Percentiles rank a stretch among this genome's conserved stretches.
These are phyloP conservation scores for Halenospora varia DNA, from an alignment of 495 filamentous ascomycete species.

Conservation along the genomic window DNA sequence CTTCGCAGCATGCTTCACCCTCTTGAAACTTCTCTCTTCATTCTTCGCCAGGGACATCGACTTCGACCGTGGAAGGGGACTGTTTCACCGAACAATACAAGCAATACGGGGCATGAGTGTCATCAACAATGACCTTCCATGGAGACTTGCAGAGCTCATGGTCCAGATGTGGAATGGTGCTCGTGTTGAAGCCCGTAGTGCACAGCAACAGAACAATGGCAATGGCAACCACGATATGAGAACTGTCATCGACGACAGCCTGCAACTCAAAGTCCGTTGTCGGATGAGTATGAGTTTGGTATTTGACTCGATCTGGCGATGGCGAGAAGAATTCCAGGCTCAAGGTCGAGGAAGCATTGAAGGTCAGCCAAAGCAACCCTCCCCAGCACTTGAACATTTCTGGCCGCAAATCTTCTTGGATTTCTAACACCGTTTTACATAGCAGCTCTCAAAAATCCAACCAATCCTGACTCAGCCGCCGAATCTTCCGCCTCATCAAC, in stretches of 20 bases:
- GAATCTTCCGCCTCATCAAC: constrained; percentile 68
- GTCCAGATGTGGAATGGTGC: constrained; percentile 88
- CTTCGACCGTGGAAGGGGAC: constrained; percentile 63
- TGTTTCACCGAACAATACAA: constrained; percentile 74
- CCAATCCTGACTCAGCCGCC: constrained; percentile 74
- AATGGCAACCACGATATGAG: constrained; percentile 26
- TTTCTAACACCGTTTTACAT: constrained; percentile 13
- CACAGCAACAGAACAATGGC: constrained; percentile 8
- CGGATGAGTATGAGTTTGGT: constrained; percentile 92
- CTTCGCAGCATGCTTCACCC: constrained; percentile 77
- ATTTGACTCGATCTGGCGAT: constrained; percentile 90
- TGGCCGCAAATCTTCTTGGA: no score
- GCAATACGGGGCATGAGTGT: constrained; percentile 76
- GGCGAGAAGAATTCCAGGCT: constrained; percentile 82
- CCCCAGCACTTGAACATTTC: no score
- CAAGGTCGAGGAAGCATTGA: constrained; percentile 75
- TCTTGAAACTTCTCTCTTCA: constrained; percentile 82
- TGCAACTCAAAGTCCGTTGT: constrained; percentile 83
- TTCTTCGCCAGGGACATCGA: constrained; percentile 75
- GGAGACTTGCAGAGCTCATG: constrained; percentile 82
- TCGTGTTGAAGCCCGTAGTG: constrained; percentile 41
- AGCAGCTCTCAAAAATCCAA: constrained; percentile 80
- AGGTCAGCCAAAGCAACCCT: constrained; percentile 52
- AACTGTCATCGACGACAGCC: constrained; percentile 53
- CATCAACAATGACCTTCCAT: constrained; percentile 77